Conservation (phyloP, 108 stramenopile genomes). For the Asterionellopsis glacialis region DNA sequence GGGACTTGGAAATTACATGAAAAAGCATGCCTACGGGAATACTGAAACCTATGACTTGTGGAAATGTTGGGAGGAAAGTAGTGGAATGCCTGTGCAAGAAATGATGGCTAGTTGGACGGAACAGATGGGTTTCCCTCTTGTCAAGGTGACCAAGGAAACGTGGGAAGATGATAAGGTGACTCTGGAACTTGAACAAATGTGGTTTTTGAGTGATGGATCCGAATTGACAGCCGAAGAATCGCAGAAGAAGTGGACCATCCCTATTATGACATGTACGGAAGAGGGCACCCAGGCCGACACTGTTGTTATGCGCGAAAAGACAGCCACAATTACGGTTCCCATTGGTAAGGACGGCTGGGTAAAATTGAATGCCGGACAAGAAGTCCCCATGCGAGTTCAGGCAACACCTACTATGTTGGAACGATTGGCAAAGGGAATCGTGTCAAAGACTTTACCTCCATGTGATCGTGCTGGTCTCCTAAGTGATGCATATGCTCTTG, state of each 20-base stretch:
- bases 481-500: slow-evolving; percentile 84
- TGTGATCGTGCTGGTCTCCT: slow-evolving; percentile 89
- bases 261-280: slow-evolving; percentile 78
- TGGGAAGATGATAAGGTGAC: slow-evolving; percentile 72
- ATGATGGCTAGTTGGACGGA: slow-evolving; percentile 95
- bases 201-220: slow-evolving; percentile 90
- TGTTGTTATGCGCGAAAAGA: slow-evolving; percentile 84
- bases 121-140: slow-evolving; percentile 91
- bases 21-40: slow-evolving; percentile 83
- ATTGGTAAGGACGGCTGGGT: slow-evolving; percentile 71
- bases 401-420: slow-evolving; percentile 76
- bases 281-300: slow-evolving; percentile 66
- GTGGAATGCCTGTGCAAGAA: slow-evolving; percentile 81
- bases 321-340: slow-evolving; percentile 68
- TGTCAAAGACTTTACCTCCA: slow-evolving; percentile 50
- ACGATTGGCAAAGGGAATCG: slow-evolving; percentile 57
- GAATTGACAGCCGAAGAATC: slow-evolving; percentile 53
- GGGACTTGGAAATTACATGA: slow-evolving; percentile 80
- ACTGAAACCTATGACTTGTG: slow-evolving; percentile 91
- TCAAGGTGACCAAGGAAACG: slow-evolving; percentile 63
- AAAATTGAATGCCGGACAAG: slow-evolving; percentile 94
- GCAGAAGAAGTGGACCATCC: slow-evolving; percentile 89
- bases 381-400: slow-evolving; percentile 89
- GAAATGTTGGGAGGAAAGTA: slow-evolving; percentile 90
- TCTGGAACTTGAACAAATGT: slow-evolving; percentile 79